Evolutionary conservation across 2,329 filamentous ascomycete species (phyloP).

Genomic region (Penicillium frequentans): DNA sequence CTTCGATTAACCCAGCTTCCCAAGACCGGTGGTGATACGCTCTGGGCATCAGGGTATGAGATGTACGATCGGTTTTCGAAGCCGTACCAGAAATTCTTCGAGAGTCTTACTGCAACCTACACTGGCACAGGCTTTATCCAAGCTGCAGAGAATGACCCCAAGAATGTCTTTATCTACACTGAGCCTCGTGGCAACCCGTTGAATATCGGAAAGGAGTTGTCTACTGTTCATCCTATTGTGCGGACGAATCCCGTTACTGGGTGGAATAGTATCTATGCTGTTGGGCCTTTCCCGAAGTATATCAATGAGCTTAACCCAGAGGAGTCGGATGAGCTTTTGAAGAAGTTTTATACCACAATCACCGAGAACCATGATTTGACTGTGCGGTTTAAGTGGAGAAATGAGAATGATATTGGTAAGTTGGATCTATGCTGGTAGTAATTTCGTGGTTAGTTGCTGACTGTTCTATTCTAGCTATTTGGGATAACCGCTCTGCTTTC

Average conservation of each 20-base stretch:
- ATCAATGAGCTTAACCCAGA: slow-evolving; percentile 48
- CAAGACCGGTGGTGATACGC: slow-evolving; percentile 60
- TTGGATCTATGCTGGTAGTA: neutral
- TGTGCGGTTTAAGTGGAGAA: slow-evolving; percentile 52
- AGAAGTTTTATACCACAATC: slow-evolving; percentile 45
- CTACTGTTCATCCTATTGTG: slow-evolving; percentile 56
- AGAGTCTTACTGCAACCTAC: slow-evolving; percentile 57
- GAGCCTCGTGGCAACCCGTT: slow-evolving; percentile 53
- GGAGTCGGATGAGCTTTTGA: slow-evolving; percentile 45
- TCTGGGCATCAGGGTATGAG: slow-evolving; percentile 69
- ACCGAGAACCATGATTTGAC: slow-evolving; percentile 54
- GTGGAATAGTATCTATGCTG: slow-evolving; percentile 58
- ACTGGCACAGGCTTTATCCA: slow-evolving; percentile 53
- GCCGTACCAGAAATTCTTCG: slow-evolving; percentile 59
- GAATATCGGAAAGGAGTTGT: slow-evolving; percentile 54
- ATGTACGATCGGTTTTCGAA: slow-evolving; percentile 64
- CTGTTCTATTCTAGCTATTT: slow-evolving; percentile 24
- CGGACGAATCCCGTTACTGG: slow-evolving; percentile 65
- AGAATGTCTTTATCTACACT: slow-evolving; percentile 36
- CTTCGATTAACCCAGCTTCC: slow-evolving; percentile 60
- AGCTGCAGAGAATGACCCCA: slow-evolving; percentile 37
- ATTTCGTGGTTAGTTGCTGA: neutral
- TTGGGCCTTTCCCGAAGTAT: slow-evolving; percentile 41
- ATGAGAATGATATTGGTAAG: slow-evolving; percentile 49
- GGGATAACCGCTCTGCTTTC: slow-evolving; percentile 36